Evolutionary conservation across 371 early-diverging fungal genomes (phyloP), one percentile per base, ranked within the genome.

Genomic region (Saksenaea oblongispora): DNA sequence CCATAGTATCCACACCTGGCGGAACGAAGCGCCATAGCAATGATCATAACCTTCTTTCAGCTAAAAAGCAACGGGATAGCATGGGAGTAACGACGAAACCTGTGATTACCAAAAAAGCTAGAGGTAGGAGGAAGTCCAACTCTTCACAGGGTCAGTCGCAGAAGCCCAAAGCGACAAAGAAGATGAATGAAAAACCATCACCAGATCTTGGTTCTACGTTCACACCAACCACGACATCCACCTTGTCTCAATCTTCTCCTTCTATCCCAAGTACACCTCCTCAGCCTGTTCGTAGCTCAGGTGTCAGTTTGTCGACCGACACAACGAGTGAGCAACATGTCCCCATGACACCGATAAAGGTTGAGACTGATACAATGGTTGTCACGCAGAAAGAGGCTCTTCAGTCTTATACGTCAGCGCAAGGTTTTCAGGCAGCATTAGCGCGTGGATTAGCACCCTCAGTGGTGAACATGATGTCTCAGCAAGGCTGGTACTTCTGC

Each of bases 381-480:
- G 31, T 31, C 31, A 31, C 31, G 31, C 31, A 31, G 31, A 31
- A 31, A 31, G 31, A 31, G 31, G 7, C 31, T 31, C 7, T 31
- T 7, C 4, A 31, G 7, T 31, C 31, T 31, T 31, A 7, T 7
- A 31, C 31, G 31, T 4, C 31, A 31, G 31, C 31, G 31, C 31
- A 31, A 31, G 64, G 70, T 17, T 72, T 69, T 47, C 66, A 72
- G 31, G 68, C 79, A 3, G 79, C 79, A 3, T 62, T 75, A 3
- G 59, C 41, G n/a, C 64, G 61, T 34, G 74, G 74, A 39, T 62
- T 76, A 3, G 66, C 76, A 41, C 69, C 70, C 54, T 67, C 70
- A 53, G 66, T 79, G 18, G 70, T 69, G 15, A 63, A 65, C 11
- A 34, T 65, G 3, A 41, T 79, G 35, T 68, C 76, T 27, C 65